These are phyloP conservation scores for Zalaria sp. DNA, from an alignment of 2,329 filamentous ascomycete genomes.

Conservation along the genomic window DNA sequence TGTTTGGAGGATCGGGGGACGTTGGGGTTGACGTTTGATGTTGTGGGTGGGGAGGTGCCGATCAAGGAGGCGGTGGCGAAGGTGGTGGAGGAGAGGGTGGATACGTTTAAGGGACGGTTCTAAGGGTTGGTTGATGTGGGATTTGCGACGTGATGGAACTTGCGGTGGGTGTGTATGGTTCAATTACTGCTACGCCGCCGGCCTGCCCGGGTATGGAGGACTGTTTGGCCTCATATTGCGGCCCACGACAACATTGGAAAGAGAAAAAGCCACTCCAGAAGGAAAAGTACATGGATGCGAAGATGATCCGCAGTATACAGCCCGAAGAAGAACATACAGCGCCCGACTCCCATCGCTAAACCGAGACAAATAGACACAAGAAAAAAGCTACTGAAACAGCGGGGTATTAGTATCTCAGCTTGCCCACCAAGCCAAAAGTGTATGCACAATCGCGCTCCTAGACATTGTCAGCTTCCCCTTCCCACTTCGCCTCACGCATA, in stretches of 20 bases:
- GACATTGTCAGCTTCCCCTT: not conserved
- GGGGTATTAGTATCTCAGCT: slow-evolving; percentile 28
- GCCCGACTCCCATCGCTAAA: not conserved
- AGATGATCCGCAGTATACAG: not conserved
- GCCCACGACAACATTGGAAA: too few species aligned
- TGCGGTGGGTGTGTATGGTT: too few species aligned
- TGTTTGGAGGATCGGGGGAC: slow-evolving; percentile 37
- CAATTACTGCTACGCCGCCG: too few species aligned
- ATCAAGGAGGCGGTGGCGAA: slow-evolving; percentile 24
- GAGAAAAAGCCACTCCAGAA: too few species aligned
- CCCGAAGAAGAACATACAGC: not conserved
- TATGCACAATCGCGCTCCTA: slow-evolving; percentile 35
- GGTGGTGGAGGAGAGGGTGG: slow-evolving; percentile 22
- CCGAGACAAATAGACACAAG: not conserved
- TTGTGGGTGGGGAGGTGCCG: slow-evolving; percentile 25
- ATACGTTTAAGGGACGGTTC: slow-evolving; percentile 21
- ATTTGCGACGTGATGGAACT: too few species aligned
- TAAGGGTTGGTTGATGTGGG: slow-evolving; percentile 6
- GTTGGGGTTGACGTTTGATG: slow-evolving; percentile 28
- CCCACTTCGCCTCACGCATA: not conserved
- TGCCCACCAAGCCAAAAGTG: slow-evolving; percentile 34
- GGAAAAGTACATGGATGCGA: too few species aligned
- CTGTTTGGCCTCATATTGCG: too few species aligned
- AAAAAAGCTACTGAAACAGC: not conserved
- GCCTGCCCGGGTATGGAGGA: too few species aligned